Evolutionary conservation across 345 rosid genomes (phyloP), one percentile per base, ranked within the genome.

Genomic region (Syzygium aqueum): DNA sequence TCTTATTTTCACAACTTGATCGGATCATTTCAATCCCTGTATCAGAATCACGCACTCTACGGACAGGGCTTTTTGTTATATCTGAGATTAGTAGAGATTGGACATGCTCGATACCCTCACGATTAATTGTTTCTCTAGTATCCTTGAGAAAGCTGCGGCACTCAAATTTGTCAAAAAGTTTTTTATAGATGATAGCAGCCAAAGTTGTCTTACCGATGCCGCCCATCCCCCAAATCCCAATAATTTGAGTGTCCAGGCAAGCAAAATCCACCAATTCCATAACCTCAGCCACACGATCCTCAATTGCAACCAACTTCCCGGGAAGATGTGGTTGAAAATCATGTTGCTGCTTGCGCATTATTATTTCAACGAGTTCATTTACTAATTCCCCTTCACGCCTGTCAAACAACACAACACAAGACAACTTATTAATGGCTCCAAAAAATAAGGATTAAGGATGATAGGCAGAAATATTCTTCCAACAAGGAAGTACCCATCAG

Each of bases 101-200:
- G 0, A 61, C 37, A n/a, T 1, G 0, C 2, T n/a, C 0, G 0
- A n/a, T 0, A 6, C 2, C 10, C 9, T 14, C 0, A 0, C 1
- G 0, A 0, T 6, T 6, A n/a, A 0, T 0, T 63, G 2, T 0
- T 63, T 63, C 73, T 63, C 21, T 14, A 3, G 13, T n/a, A n/a
- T 63, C 73, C 8, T 14, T 1, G 10, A 63, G 19, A 63, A 0
- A n/a, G 73, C 73, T 63, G 0, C 1, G 10, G 0, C 1, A n/a
- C 0, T 3, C 0, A 14, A 63, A 63, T 0, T 63, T 3, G 37
- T 14, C 0, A 14, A n/a, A 6, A n/a, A 63, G 19, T 0, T 14
- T 14, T 0, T 63, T 14, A n/a, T n/a, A 63, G 10, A 63, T 13
- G 1, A 2, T 1, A 0, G 1, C 13, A 63, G 37, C 37, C 2